A percentile compares a stretch with the other conserved stretches of the same genome.
Conservation (phyloP, 148 eudicot species). For the Amaranthus hypochondriacus region DNA sequence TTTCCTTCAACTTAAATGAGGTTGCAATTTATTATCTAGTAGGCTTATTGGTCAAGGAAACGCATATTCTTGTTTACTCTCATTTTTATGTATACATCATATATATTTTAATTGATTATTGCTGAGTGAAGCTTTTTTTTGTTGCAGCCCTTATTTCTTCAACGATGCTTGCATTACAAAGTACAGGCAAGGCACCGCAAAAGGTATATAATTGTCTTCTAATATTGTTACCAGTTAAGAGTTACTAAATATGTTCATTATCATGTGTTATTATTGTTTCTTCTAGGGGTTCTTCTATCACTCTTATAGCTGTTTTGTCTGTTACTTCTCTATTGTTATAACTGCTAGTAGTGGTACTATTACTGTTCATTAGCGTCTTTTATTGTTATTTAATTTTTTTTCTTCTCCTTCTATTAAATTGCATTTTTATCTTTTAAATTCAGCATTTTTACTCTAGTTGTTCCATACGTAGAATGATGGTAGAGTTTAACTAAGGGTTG, state of each 20-base stretch:
- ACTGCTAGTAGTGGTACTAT: neutral
- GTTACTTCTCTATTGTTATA: neutral
- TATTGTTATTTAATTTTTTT: neutral
- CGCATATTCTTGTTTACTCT: neutral
- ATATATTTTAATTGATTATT: neutral
- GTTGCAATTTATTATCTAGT: no score
- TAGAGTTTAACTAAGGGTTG: neutral
- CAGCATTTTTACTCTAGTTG: neutral
- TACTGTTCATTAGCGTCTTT: neutral
- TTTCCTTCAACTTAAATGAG: no score
- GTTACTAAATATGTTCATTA: neutral
- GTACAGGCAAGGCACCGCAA: slow-evolving; percentile 57
- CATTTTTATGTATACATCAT: no score
- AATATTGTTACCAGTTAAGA: neutral
- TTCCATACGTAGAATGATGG: neutral
- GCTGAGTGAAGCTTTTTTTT: slow-evolving; percentile 28
- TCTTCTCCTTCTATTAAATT: neutral
- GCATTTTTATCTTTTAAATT: neutral
- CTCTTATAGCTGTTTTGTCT: neutral
- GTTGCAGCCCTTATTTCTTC: slow-evolving; percentile 83
- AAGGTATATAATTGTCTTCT: slow-evolving; percentile 35
- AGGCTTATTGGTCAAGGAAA: no score
- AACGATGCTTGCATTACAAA: slow-evolving; percentile 84
- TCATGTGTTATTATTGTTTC: neutral
- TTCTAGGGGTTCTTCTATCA: neutral